Conservation (phyloP, 169 alveolate species). For the Plasmodium inui region DNA sequence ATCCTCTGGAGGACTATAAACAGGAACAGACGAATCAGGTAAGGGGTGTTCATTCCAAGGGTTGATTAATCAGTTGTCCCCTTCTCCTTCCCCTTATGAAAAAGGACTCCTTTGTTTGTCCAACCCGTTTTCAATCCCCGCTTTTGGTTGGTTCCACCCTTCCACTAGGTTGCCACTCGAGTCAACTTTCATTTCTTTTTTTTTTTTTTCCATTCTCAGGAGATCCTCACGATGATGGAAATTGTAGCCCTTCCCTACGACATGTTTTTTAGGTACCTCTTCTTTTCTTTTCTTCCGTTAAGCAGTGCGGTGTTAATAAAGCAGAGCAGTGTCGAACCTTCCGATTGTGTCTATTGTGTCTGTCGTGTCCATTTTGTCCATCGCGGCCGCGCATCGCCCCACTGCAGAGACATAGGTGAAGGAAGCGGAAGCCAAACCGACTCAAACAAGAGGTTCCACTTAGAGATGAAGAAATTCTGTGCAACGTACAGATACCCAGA, state of each 20-base stretch:
- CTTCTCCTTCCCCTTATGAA: too few species aligned
- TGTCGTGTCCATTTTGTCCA: too few species aligned
- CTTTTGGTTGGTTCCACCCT: neutral
- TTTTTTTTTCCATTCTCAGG: neutral
- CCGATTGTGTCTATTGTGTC: too few species aligned
- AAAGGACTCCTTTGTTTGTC: too few species aligned
- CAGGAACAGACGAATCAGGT: too few species aligned
- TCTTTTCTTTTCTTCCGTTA: neutral
- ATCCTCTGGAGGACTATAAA: neutral
- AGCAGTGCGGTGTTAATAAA: neutral
- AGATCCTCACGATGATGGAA: neutral
- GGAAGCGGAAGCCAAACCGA: neutral
- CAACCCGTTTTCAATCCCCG: too few species aligned
- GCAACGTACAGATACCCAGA: neutral
- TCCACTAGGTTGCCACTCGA: neutral
- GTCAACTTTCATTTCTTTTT: neutral
- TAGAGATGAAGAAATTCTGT: neutral
- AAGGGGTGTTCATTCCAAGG: too few species aligned
- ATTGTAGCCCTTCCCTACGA: slow-evolving; percentile 9
- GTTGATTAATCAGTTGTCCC: too few species aligned
- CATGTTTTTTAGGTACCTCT: neutral
- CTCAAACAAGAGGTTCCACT: neutral
- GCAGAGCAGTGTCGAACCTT: neutral
- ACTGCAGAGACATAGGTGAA: neutral
- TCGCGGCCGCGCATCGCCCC: too few species aligned